A percentile compares a stretch with the other conserved stretches of the same genome.
Evolutionary conservation across 345 rosid species (phyloP).

Genomic region (Aquilaria sinensis): DNA sequence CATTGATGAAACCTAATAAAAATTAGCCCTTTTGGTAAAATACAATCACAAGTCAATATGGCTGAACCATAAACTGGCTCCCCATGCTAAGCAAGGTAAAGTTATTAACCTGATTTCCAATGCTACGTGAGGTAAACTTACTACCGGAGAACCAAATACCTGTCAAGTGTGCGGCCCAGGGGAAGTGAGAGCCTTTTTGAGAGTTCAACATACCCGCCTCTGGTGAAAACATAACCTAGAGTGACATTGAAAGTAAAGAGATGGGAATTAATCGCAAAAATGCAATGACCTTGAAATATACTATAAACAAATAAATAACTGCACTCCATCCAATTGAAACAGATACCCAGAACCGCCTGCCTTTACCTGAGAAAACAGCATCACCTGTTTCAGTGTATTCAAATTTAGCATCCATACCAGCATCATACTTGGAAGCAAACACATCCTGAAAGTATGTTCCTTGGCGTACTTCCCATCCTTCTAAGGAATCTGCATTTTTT

Average conservation of each 20-base stretch:
- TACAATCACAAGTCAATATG: not conserved
- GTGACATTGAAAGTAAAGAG: conserved; percentile 1
- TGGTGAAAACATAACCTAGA: conserved; percentile 79
- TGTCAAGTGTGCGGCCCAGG: conserved; percentile 82
- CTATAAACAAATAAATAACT: not conserved
- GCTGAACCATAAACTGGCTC: not conserved
- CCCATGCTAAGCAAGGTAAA: not conserved
- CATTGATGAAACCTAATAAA: not conserved
- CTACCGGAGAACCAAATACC: conserved; percentile 31
- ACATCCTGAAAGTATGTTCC: conserved; percentile 94
- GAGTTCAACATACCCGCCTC: conserved; percentile 94
- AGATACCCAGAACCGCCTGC: not conserved
- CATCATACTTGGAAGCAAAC: conserved; percentile 77
- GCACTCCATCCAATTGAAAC: not conserved
- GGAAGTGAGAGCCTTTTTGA: conserved; percentile 77
- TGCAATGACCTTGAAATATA: conserved; percentile 1
- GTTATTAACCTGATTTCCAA: not conserved
- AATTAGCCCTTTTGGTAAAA: conserved; percentile 3
- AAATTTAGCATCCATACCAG: conserved; percentile 92
- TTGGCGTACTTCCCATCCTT: conserved; percentile 81
- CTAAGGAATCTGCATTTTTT: conserved; percentile 54
- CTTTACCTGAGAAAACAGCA: conserved; percentile 83
- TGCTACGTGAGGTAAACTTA: not conserved
- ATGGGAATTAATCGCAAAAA: too few species aligned
- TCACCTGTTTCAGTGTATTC: conserved; percentile 77